A percentile compares a stretch with the other conserved stretches of the same genome.
These are phyloP conservation scores for Arachis monticola DNA, from an alignment of 331 rosid genomes.

Conservation along the genomic window DNA sequence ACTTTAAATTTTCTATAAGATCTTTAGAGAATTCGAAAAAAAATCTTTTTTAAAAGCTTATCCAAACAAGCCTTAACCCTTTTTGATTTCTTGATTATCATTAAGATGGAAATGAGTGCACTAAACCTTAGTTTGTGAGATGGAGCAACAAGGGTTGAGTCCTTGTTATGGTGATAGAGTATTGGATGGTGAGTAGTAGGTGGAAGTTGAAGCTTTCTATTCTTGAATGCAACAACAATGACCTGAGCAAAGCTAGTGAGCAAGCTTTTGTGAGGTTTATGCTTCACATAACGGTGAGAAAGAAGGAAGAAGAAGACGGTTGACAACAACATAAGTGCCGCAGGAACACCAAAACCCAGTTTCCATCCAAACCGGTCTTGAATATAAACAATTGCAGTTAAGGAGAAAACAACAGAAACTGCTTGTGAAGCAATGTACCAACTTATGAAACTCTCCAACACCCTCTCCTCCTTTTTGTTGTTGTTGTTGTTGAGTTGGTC, in stretches of 20 bases:
- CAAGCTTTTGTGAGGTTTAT: conserved; percentile 54
- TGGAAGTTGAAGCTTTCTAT: conserved; percentile 53
- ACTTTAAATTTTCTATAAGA: background rate
- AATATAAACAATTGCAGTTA: conserved; percentile 58
- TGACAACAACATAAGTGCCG: conserved; percentile 55
- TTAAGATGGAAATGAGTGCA: background rate
- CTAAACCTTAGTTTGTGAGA: conserved; percentile 62
- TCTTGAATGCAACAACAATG: conserved; percentile 54
- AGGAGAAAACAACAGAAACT: conserved; percentile 50
- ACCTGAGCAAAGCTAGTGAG: conserved; percentile 60
- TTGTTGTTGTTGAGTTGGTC: conserved; percentile 52
- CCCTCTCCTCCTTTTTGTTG: conserved; percentile 52
- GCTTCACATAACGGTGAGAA: conserved; percentile 55
- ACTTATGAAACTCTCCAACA: conserved; percentile 58
- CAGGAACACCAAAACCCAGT: conserved; percentile 72
- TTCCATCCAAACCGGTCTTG: conserved; percentile 68
- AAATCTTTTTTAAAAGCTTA: no score
- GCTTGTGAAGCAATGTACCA: conserved; percentile 66
- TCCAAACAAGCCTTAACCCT: conserved; percentile 13
- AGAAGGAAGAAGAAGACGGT: conserved; percentile 49
- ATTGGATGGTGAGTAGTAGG: conserved; percentile 9
- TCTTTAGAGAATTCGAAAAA: no score
- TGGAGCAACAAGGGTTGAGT: conserved; percentile 54
- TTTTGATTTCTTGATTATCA: background rate
- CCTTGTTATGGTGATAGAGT: conserved; percentile 50